Evolutionary conservation across 169 alveolate species (phyloP), one percentile per base, ranked within the genome.

Genomic region (Eimeria acervulina): DNA sequence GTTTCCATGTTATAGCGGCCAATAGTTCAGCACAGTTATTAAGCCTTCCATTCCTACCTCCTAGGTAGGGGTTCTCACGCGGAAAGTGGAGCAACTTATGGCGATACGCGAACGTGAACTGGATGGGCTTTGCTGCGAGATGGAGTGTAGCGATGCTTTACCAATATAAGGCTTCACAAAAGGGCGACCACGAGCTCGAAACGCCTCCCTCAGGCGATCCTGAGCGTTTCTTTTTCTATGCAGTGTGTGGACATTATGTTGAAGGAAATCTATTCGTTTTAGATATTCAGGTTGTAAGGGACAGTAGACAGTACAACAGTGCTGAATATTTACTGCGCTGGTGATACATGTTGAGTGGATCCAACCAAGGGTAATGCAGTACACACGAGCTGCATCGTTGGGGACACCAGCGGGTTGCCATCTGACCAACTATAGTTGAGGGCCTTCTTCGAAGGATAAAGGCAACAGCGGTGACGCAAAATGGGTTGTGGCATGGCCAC

Each of bases 361-460:
- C 51, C 31, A 36, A 36, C 1, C 31, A 6, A 36, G 47, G 51
- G 13, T 15, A 36, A 38, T 36, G 52, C 52, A 36, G 19, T 51
- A 36, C 13, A 63, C 40, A 63, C 1, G 74, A 68, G 26, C 23
- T 31, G 23, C 26, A 31, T 28, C 38, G 12, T 72, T 31, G 31
- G 31, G 15, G 51, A 28, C 12, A 72, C 47, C 83, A 36, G 51
- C 40, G 51, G 52, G 33, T 19, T 72, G 47, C 83, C 83, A 72
- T 36, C 28, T 33, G 83, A 36, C 3, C 52, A 72, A 36, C 83
- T 36, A 33, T 17, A 17, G 6, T 72, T 36, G 51, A 36, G 13
- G 83, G 47, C 83, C 83, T 72, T 6, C 52, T 72, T 17, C 36
- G 83, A 72, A 19, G 52, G 83, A 72, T 21, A 19, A 72, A 72